Conservation (phyloP, 23 red algal species). For the Agarophyton chilense region DNA sequence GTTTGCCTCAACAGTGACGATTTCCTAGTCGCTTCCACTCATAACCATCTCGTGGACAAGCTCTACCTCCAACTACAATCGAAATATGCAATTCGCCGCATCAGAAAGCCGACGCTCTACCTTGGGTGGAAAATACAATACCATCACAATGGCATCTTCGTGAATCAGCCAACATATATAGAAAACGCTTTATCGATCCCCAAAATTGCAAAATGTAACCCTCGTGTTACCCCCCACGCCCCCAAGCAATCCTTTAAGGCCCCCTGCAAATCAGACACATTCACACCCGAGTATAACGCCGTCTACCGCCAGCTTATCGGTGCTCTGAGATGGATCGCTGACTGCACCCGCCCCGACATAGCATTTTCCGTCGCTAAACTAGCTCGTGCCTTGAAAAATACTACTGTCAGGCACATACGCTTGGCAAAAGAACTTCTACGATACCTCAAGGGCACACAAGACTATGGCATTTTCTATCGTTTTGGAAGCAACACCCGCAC, state of each 20-base stretch:
- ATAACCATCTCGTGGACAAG: not conserved
- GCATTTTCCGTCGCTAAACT: not conserved
- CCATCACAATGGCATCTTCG: not conserved
- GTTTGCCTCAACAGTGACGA: slow-evolving; percentile 35
- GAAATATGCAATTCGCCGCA: not conserved
- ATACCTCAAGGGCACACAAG: slow-evolving; percentile 12
- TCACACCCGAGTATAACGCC: not conserved
- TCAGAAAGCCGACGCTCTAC: not conserved
- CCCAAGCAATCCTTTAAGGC: not conserved
- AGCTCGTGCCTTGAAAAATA: not conserved
- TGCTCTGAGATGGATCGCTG: not conserved
- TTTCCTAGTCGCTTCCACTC: slow-evolving; percentile 1
- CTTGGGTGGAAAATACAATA: not conserved
- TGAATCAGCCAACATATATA: not conserved
- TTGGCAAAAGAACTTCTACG: not conserved
- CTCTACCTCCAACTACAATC: not conserved
- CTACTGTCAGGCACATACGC: not conserved
- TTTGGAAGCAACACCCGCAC: not conserved
- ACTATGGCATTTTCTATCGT: not conserved
- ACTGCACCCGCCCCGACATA: slow-evolving; percentile 10
- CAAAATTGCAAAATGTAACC: not conserved
- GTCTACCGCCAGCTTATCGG: not conserved
- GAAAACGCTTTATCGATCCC: not conserved
- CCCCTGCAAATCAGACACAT: not conserved
- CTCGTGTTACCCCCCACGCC: not conserved